Base-by-base conservation (phyloP, 441 rosid genomes). In the Croton setiger region DNA sequence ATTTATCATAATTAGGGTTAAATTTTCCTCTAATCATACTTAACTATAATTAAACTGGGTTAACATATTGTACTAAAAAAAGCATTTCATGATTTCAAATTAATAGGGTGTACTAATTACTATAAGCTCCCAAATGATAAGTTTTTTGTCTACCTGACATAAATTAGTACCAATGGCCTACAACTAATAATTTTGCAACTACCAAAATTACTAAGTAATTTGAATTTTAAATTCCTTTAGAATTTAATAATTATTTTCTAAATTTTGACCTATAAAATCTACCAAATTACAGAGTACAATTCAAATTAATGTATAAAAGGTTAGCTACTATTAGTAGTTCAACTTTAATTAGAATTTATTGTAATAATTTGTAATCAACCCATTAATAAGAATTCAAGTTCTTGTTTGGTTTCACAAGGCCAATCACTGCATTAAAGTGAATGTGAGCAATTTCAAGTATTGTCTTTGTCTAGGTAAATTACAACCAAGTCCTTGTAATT, bases 291-390 rank as follows among this genome's bases (percentile, higher is more conserved):
- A 48, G 8, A n/a, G 4, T 18, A 51, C 55, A 51, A 17, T 51
- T 51, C 57, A 53, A 53, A 13, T 61, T 61, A 61, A 61, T 61
- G 3, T 61, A 21, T 12, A 41, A 41, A 27, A 61, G 39, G n/a
- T 11, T 62, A n/a, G 1, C 27, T 0, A 37, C 11, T 31, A 60
- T 60, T 36, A 60, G 20, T 27, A 27, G 31, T 2, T 27, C 31
- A 27, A 36, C 12, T 37, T 56, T 27, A 6, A 60, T 60, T 27
- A 27, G 31, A 27, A 27, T 27, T 27, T 27, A 27, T 27, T 27
- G 31, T 27, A 27, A 27, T 27, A 27, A 27, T 27, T 27, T 11
- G 47, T 36, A 60, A 60, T 15, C 36, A 21, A 21, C 36, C 13
- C 1, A 27, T 27, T 27, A 27, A 2, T 27, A 27, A 27, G 31